Evolutionary conservation across 805 yeast species (phyloP), one percentile per base, ranked within the genome.

Genomic region (Candida endomychidarum): DNA sequence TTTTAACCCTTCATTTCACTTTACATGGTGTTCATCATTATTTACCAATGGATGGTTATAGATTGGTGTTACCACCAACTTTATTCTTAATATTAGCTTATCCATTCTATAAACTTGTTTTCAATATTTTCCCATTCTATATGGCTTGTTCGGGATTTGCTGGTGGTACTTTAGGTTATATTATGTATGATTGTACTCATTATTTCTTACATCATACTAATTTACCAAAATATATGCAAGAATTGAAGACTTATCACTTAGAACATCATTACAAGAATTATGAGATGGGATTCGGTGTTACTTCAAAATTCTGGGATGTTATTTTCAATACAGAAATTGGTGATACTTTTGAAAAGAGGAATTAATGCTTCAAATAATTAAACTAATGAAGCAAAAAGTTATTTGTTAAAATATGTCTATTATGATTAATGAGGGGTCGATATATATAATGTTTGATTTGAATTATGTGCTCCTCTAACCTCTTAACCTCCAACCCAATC

Each of bases 181-280:
- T 91, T 53, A 65, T 80, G 63, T 93, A 93, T 60, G 99, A 93
- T 64, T 75, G 84, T 51, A 85, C 95, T n/a, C 99, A 93, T 67
- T 93, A 93, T 65, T 78, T 86, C 56, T 68, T 93, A 58, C 99
- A 93, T 60, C 99, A 93, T 65, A 78, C 86, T 26, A 75, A 74
- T 56, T 72, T 93, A 54, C 99, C 99, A 17, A 54, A 67, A 28
- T 84, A 72, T 58, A 69, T 88, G 65, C 89, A 86, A 60, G 80
- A 77, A 21, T 70, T 88, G 57, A 93, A 93, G 65, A 86, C 85
- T 37, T 83, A 88, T 60, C 99, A 93, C 63, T 75, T 93, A 65
- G 98, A 91, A 62, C 99, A 93, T 65, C 99, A 93, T 61, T 93
- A 93, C 73, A 90, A 91, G 71, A 91, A 93, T 66, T 93, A 87